Evolutionary conservation across 352 stramenopile species (phyloP).

Genomic region (Pythium utonaiense): DNA sequence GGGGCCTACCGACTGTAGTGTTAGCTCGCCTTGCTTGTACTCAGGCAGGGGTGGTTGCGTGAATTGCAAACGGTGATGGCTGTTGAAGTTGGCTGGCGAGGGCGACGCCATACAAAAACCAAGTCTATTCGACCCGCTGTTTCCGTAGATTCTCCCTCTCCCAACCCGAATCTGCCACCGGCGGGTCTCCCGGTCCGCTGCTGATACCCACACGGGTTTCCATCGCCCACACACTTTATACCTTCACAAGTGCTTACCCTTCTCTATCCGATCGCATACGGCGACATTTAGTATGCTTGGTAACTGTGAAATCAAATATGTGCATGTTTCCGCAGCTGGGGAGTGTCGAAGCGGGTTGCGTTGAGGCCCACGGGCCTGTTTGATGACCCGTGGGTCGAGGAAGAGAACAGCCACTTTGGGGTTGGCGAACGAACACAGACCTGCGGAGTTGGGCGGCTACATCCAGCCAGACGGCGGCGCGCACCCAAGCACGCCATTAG

Average conservation of each 20-base stretch:
- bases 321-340: too few relatives aligned
- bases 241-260: too few relatives aligned
- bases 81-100: neutral
- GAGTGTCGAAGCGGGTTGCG: too few relatives aligned
- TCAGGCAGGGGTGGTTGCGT: too few relatives aligned
- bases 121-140: neutral
- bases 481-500: neutral
- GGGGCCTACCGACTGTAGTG: too few relatives aligned
- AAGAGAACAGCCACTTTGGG: neutral
- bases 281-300: too few relatives aligned
- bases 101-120: neutral
- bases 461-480: neutral
- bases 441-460: neutral
- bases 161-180: neutral
- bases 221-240: too few relatives aligned
- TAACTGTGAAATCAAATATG: too few relatives aligned
- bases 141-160: neutral
- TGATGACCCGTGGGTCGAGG: neutral
- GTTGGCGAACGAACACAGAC: neutral
- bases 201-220: neutral
- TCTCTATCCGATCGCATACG: too few relatives aligned
- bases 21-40: too few relatives aligned
- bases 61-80: neutral
- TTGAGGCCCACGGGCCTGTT: too few relatives aligned
- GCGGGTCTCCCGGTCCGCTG: too few relatives aligned